Conservation (phyloP, 306 rosid species). For the Prunus davidiana region DNA sequence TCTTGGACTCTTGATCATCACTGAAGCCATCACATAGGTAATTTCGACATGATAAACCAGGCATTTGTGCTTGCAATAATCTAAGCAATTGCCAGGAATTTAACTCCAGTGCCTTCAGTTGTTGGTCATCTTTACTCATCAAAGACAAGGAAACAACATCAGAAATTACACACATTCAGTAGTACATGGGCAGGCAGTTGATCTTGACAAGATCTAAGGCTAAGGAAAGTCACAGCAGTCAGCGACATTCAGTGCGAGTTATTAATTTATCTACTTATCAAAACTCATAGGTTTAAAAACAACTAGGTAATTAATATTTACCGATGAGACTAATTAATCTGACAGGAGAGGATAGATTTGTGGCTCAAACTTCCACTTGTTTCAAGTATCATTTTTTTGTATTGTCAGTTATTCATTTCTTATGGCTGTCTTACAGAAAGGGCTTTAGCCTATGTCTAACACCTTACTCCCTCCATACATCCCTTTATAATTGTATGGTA, state of each 20-base stretch:
- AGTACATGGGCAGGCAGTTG: not conserved
- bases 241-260: not conserved
- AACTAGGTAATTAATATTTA: not conserved
- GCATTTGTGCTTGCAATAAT: conserved; percentile 81
- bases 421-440: not conserved
- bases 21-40: conserved; percentile 46
- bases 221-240: not conserved
- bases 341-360: not conserved
- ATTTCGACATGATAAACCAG: conserved; percentile 60
- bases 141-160: conserved; percentile 13
- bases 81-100: conserved; percentile 90
- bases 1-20: conserved; percentile 33
- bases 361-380: not conserved
- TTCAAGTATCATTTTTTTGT: not conserved
- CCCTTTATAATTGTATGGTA: not conserved
- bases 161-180: conserved; percentile 9
- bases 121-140: conserved; percentile 53
- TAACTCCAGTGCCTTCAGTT: conserved; percentile 76
- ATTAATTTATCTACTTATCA: not conserved
- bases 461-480: not conserved
- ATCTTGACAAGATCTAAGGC: conserved; percentile 1
- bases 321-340: not conserved
- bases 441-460: no score
- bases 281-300: not conserved
- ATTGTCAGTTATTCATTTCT: not conserved